phyloP scores from a whole-genome alignment of 2,329 filamentous ascomycete genomes.

The Penicillium carneum region DNA sequence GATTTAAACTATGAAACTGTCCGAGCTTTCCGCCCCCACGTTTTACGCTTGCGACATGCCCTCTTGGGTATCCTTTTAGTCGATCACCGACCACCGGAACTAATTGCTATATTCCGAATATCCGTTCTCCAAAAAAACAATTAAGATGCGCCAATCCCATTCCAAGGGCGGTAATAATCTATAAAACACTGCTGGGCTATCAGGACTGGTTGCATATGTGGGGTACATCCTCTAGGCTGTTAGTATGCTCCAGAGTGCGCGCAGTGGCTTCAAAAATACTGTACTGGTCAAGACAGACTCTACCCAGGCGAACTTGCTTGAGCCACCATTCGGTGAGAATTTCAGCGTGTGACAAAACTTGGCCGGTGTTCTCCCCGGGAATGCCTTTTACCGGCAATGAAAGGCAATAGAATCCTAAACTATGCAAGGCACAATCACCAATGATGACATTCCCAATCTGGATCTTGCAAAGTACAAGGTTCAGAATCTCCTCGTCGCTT shows the following conservation, averaged over 20 bases:
- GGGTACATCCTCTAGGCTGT: constrained; percentile 4
- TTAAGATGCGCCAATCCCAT: not conserved
- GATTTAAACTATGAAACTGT: constrained; percentile 6
- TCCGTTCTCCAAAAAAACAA: not conserved
- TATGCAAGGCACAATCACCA: not conserved
- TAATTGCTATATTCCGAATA: not conserved
- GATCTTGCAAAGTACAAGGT: constrained; percentile 5
- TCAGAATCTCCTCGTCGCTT: constrained; percentile 9
- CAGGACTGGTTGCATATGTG: not conserved
- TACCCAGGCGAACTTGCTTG: constrained; percentile 1
- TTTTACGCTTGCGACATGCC: constrained; percentile 5
- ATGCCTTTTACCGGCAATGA: constrained; percentile 5
- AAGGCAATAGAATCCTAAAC: not conserved
- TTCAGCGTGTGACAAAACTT: not conserved
- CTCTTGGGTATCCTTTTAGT: not conserved
- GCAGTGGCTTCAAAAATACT: constrained; percentile 5
- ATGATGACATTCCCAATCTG: constrained; percentile 1
- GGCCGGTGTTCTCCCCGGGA: too few species aligned
- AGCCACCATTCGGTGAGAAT: constrained; percentile 1
- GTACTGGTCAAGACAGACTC: constrained; percentile 10
- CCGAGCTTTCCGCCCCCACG: constrained; percentile 12
- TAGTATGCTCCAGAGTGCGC: not conserved
- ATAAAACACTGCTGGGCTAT: not conserved
- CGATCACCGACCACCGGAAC: constrained; percentile 5
- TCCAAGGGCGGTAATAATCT: not conserved